Conservation (phyloP, 2,329 filamentous ascomycete species). For the Coniochaeta sp. region DNA sequence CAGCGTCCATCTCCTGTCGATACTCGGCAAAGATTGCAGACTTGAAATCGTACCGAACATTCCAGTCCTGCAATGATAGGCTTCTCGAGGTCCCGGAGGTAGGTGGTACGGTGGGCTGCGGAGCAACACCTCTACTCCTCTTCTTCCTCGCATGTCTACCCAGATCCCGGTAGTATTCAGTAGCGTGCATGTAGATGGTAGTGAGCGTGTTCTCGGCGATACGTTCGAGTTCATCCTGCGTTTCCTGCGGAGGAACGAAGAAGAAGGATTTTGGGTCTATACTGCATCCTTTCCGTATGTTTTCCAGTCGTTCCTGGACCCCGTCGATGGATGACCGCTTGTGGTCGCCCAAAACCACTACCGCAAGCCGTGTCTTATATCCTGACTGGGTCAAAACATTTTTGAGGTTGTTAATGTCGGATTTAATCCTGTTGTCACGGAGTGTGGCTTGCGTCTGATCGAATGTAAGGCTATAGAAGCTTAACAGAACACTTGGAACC, state of each 20-base stretch:
- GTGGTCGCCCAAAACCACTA: conserved; percentile 70
- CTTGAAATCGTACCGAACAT: conserved; percentile 92
- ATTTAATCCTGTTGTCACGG: conserved; percentile 82
- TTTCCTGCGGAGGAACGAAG: conserved; percentile 69
- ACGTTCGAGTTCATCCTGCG: conserved; percentile 61
- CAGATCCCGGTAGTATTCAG: conserved; percentile 91
- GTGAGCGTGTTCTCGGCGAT: conserved; percentile 68
- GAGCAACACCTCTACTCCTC: conserved; percentile 68
- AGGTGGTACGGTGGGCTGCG: conserved; percentile 74
- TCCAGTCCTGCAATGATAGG: conserved; percentile 81
- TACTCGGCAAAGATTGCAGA: conserved; percentile 86
- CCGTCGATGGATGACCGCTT: conserved; percentile 41
- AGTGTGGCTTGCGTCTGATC: conserved; percentile 67
- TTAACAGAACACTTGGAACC: conserved; percentile 72
- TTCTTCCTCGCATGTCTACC: conserved; percentile 90
- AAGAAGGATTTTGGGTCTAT: conserved; percentile 82
- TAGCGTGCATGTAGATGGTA: conserved; percentile 62
- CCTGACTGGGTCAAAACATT: conserved; percentile 59
- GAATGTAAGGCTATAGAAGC: conserved; percentile 70
- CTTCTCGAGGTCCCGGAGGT: conserved; percentile 80
- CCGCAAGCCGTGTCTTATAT: conserved; percentile 70
- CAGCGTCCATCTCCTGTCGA: conserved; percentile 83
- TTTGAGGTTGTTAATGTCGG: conserved; percentile 74
- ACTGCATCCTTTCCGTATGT: conserved; percentile 70
- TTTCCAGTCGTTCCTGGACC: conserved; percentile 62